These are phyloP conservation scores for Circinella minor DNA, from an alignment of 371 early-diverging fungal species.

Conservation along the genomic window DNA sequence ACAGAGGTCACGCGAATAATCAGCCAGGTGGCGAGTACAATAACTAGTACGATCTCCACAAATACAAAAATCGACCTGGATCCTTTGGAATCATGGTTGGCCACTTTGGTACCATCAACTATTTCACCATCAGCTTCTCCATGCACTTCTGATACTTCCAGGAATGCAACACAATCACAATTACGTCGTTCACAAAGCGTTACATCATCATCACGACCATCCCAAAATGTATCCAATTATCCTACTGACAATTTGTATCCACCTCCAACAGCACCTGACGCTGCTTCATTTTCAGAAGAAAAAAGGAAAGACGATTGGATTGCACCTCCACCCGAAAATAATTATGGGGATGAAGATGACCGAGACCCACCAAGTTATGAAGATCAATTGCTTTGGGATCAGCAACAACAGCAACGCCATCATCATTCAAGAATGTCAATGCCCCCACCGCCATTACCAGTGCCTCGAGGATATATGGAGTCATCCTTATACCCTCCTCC, in stretches of 20 bases:
- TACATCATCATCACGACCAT: neutral
- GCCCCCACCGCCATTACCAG: slow-evolving; percentile 6
- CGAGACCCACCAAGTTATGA: slow-evolving; percentile 13
- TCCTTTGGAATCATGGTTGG: slow-evolving; percentile 19
- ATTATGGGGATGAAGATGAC: neutral
- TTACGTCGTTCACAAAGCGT: neutral
- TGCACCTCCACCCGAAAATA: neutral
- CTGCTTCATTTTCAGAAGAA: neutral
- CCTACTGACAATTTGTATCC: slow-evolving; percentile 8
- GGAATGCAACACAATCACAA: neutral
- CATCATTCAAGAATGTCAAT: neutral
- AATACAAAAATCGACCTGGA: slow-evolving; percentile 12
- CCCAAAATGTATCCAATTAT: neutral
- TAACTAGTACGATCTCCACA: neutral
- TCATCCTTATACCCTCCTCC: slow-evolving; percentile 12
- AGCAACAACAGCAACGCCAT: neutral
- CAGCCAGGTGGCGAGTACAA: slow-evolving; percentile 18
- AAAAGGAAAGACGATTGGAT: neutral
- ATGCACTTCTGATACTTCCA: neutral
- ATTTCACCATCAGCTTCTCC: neutral
- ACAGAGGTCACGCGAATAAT: slow-evolving; percentile 15
- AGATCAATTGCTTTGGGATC: neutral
- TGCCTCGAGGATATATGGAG: slow-evolving; percentile 8
- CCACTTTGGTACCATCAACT: slow-evolving; percentile 1
- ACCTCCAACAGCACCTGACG: neutral